Conservation (phyloP, 352 stramenopile genomes). For the Pythium folliculosum region DNA sequence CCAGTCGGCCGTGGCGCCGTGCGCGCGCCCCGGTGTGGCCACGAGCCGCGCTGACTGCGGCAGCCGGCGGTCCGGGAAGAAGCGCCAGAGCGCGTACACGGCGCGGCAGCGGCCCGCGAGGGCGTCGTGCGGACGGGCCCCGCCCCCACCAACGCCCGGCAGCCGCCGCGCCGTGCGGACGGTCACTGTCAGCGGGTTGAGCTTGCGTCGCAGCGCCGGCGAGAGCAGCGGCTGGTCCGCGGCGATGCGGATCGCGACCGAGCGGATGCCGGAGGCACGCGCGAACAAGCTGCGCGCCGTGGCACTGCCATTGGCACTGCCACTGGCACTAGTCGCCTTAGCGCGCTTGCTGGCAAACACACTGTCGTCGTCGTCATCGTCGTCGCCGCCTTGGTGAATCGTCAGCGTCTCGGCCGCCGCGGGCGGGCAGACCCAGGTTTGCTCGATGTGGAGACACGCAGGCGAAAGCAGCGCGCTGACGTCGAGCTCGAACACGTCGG, state of each 20-base stretch:
- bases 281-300: slow-evolving; percentile 34
- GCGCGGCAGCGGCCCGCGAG: slow-evolving; percentile 53
- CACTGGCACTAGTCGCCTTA: background rate
- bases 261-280: slow-evolving; percentile 38
- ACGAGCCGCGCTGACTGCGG: slow-evolving; percentile 16
- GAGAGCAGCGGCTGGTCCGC: slow-evolving; percentile 55
- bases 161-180: slow-evolving; percentile 45
- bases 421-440: slow-evolving; percentile 34
- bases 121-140: slow-evolving; percentile 40
- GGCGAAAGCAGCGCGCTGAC: slow-evolving; percentile 50
- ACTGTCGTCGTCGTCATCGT: slow-evolving; percentile 1
- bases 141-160: slow-evolving; percentile 42
- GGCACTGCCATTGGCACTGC: slow-evolving; percentile 1
- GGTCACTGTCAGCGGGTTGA: slow-evolving; percentile 74
- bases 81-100: slow-evolving; percentile 54
- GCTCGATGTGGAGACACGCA: slow-evolving; percentile 40
- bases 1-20: slow-evolving; percentile 35
- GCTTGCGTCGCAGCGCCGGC: slow-evolving; percentile 34
- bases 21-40: slow-evolving; percentile 5
- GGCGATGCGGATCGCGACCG: slow-evolving; percentile 49
- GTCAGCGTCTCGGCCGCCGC: background rate
- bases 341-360: background rate
- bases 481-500: slow-evolving; percentile 63
- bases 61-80: slow-evolving; percentile 41
- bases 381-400: slow-evolving; percentile 5